A percentile compares a stretch with the other conserved stretches of the same genome.
Evolutionary conservation across 805 yeast genomes (phyloP).

Genomic region (Yueomyces sinensis): DNA sequence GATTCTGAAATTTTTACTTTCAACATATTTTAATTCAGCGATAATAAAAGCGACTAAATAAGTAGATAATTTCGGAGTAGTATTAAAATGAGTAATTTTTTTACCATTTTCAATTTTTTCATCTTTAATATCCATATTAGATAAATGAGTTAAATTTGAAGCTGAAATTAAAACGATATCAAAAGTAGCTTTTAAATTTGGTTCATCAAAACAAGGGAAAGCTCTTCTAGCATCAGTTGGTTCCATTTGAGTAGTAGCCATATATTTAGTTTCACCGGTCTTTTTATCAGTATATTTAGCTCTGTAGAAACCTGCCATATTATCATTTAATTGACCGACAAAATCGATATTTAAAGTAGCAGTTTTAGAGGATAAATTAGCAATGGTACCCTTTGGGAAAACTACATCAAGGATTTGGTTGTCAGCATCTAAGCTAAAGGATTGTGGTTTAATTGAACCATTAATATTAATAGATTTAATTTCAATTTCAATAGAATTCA

Average conservation of each 20-base stretch:
- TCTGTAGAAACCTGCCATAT: slow-evolving; percentile 76
- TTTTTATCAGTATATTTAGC: slow-evolving; percentile 44
- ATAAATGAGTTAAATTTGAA: slow-evolving; percentile 42
- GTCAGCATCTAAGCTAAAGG: slow-evolving; percentile 31
- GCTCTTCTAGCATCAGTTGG: slow-evolving; percentile 81
- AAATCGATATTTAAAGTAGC: slow-evolving; percentile 38
- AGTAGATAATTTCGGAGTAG: slow-evolving; percentile 79
- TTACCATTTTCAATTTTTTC: slow-evolving; percentile 33
- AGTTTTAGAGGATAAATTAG: slow-evolving; percentile 20
- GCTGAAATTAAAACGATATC: slow-evolving; percentile 49
- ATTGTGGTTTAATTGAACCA: slow-evolving; percentile 20
- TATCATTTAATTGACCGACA: slow-evolving; percentile 54
- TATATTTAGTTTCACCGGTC: slow-evolving; percentile 51
- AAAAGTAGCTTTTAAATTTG: slow-evolving; percentile 64
- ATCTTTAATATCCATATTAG: slow-evolving; percentile 53
- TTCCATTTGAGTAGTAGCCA: slow-evolving; percentile 80
- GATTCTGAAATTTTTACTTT: slow-evolving; percentile 47
- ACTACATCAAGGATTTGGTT: slow-evolving; percentile 52
- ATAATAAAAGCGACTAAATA: slow-evolving; percentile 73
- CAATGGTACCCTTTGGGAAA: slow-evolving; percentile 32
- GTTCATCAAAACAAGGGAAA: slow-evolving; percentile 80
- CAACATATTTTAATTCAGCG: slow-evolving; percentile 68
- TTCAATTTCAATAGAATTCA: slow-evolving; percentile 57
- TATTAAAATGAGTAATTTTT: slow-evolving; percentile 49
- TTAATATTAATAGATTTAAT: slow-evolving; percentile 34